These are phyloP conservation scores for Salix arbutifolia DNA, from an alignment of 345 rosid genomes.

Conservation along the genomic window DNA sequence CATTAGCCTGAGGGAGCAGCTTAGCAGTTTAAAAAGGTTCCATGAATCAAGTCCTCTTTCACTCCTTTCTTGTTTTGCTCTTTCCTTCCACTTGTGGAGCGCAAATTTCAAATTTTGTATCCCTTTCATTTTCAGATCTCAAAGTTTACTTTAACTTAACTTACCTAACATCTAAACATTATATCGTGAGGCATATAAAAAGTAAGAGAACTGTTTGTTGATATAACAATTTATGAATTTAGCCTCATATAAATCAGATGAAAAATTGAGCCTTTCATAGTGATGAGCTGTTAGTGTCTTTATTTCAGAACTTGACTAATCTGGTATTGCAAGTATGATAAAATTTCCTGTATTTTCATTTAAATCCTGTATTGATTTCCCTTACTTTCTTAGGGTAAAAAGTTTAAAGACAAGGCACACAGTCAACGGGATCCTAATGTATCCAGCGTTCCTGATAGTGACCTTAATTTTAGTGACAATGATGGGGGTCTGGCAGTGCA, in stretches of 20 bases:
- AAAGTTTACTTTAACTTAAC: neutral
- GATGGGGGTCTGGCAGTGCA: conserved; percentile 58
- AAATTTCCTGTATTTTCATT: neutral
- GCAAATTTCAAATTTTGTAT: neutral
- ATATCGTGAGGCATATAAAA: neutral
- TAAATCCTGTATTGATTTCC: neutral
- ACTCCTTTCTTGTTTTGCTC: neutral
- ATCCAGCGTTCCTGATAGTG: conserved; percentile 55
- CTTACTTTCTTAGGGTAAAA: conserved; percentile 64
- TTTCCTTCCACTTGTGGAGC: neutral
- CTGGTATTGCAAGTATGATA: neutral
- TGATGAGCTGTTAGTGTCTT: neutral
- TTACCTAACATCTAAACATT: neutral
- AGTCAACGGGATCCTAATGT: conserved; percentile 49
- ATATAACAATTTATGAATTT: neutral
- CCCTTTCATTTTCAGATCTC: neutral
- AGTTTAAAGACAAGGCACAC: conserved; percentile 80
- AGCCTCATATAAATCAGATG: neutral
- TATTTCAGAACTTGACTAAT: too few relatives aligned
- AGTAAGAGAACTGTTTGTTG: neutral
- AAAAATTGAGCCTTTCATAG: neutral
- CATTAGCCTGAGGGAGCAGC: neutral
- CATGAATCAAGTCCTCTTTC: neutral
- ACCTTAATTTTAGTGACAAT: conserved; percentile 70
- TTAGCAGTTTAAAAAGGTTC: neutral